Base-by-base conservation (phyloP, 805 yeast species). In the Saturnispora sekii region DNA sequence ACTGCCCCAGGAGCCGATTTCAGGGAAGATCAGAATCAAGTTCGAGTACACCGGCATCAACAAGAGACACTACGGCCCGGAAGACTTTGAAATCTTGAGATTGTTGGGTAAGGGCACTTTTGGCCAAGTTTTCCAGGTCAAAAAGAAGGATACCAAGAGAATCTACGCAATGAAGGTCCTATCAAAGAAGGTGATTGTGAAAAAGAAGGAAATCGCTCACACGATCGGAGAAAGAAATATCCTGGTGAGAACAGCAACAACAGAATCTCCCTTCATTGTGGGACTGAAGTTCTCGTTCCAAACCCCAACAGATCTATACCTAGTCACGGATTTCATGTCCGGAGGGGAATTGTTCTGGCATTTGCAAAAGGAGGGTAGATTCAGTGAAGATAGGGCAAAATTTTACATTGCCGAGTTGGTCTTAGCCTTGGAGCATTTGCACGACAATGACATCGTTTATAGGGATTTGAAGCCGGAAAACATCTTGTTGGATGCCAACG, bases 381-480 rank as follows among this genome's bases (percentile, higher is more conserved):
- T 93, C 60, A 63, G 81, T 44, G 98, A 93, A 69, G 90, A 83
- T 46, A 74, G 97, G 46, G 97, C 98, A 46, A 90, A 87, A 67
- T 93, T 93, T 61, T 93, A 93, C 63, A 93, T 93, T 64, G 97
- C 97, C 1, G 98, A 93, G 66, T 73, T 93, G 56, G 88, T 93
- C 39, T 66, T 90, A 44, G 97, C 97, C 1, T 70, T 93, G 51
- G 96, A 93, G 66, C 96, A 88, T 61, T 72, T 93, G 53, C 98
- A 93, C 61, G 94, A 90, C 61, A 86, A 88, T 63, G 96, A 85
- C 55, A 90, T 93, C 54, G 96, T 93, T 48, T 93, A 93, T 66
- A 80, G 98, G 61, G 98, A 93, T 66, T 74, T 93, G 60, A 93
- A 93, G 66, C 98, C 98, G 1, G 98, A 93, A 66, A 93, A 93